Percentiles rank a stretch among this genome's conserved stretches.
Conservation (phyloP, 768 basidiomycete genomes). For the Tricholoma furcatifolium region DNA sequence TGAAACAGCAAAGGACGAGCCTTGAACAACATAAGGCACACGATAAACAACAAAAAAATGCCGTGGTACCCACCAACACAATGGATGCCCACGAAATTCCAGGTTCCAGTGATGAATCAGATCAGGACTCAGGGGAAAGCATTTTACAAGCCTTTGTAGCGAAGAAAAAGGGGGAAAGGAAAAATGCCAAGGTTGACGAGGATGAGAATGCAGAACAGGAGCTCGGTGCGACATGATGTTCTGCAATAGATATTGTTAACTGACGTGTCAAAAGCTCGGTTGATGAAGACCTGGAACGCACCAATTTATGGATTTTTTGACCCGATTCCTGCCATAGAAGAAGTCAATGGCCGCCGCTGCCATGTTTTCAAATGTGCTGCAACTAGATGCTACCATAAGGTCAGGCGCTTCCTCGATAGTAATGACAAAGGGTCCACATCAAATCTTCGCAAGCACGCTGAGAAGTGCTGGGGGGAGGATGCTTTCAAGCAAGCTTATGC, state of each 20-base stretch:
- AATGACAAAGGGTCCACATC: conserved; percentile 15
- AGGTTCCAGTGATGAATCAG: not conserved
- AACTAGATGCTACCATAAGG: conserved; percentile 7
- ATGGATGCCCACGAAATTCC: no score
- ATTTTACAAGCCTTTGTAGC: not conserved
- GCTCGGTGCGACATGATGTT: not conserved
- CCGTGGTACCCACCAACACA: no score
- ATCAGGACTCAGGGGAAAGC: not conserved
- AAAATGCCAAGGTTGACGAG: not conserved
- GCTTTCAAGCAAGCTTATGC: conserved; percentile 10
- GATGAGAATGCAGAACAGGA: not conserved
- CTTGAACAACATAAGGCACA: no score
- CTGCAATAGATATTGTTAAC: not conserved
- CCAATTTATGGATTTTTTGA: conserved; percentile 11
- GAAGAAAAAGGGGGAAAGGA: not conserved
- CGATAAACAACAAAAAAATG: no score
- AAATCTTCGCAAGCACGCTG: conserved; percentile 25
- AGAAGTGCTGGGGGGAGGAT: conserved; percentile 28
- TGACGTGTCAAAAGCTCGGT: not conserved
- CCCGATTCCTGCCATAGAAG: not conserved
- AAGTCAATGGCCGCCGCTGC: not conserved
- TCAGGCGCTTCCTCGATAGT: conserved; percentile 8
- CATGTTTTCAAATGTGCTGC: conserved; percentile 9
- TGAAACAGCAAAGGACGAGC: no score
- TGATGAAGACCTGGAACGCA: conserved; percentile 1